Evolutionary conservation across 2,329 filamentous ascomycete species (phyloP).

Genomic region (Paramyrothecium roridum): DNA sequence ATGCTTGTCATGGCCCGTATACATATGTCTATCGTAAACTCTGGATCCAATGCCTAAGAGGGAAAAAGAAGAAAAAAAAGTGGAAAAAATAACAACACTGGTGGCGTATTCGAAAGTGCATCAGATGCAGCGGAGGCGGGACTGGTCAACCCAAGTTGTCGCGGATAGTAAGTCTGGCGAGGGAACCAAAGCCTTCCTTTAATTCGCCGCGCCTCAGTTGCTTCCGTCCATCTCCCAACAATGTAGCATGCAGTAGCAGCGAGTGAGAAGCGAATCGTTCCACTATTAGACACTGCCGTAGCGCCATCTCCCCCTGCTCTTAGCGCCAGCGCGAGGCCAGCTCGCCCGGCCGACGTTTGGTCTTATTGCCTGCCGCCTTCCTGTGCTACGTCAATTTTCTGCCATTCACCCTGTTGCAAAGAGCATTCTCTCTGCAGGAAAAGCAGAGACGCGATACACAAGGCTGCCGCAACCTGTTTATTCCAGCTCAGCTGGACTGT

Average conservation of each 20-base stretch:
- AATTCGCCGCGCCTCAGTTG: too few relatives aligned
- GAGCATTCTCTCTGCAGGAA: neutral
- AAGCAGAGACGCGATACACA: neutral
- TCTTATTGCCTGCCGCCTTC: neutral
- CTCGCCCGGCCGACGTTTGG: neutral
- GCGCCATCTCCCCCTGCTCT: neutral
- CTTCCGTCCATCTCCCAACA: too few relatives aligned
- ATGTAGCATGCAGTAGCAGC: too few relatives aligned
- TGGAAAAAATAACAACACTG: too few relatives aligned
- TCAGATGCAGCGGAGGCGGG: too few relatives aligned
- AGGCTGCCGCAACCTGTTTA: neutral
- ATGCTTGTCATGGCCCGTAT: constrained; percentile 10
- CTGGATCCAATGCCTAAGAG: neutral
- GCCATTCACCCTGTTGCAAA: neutral
- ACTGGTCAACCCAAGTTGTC: neutral
- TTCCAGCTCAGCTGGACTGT: neutral
- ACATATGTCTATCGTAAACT: neutral
- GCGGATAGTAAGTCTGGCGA: neutral
- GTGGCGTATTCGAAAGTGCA: neutral
- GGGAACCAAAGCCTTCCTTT: too few relatives aligned
- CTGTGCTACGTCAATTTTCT: neutral
- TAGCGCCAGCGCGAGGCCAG: neutral
- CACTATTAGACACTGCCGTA: too few relatives aligned
- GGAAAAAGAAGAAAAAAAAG: neutral
- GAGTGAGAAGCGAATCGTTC: too few relatives aligned